Percentiles rank a stretch among this genome's conserved stretches.
phyloP scores from a whole-genome alignment of 2,329 filamentous ascomycete genomes.

The Clonostachys chloroleuca region DNA sequence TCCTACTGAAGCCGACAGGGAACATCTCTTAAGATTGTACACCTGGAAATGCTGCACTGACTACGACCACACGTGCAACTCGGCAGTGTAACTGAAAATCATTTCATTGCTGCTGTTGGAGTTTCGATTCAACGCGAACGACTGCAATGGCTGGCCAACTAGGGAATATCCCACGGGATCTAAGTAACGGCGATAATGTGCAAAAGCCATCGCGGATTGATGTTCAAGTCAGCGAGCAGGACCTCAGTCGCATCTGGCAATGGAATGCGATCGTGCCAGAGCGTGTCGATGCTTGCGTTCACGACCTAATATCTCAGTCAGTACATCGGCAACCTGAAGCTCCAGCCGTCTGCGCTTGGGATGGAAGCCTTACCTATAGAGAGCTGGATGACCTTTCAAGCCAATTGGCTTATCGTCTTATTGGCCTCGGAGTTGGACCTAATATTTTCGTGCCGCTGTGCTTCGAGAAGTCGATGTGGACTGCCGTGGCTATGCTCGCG shows the following conservation, averaged over 20 bases:
- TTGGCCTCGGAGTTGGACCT: slow-evolving; percentile 9
- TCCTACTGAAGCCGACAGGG: too few relatives aligned
- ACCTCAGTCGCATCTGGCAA: neutral
- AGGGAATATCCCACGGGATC: too few relatives aligned
- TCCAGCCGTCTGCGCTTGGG: slow-evolving; percentile 15
- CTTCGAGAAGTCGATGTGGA: slow-evolving; percentile 29
- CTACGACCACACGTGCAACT: too few relatives aligned
- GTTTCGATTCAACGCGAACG: too few relatives aligned
- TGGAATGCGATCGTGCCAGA: neutral
- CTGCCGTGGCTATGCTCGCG: slow-evolving; percentile 19
- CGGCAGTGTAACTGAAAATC: too few relatives aligned
- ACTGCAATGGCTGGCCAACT: too few relatives aligned
- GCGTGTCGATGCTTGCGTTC: neutral
- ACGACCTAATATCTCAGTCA: neutral
- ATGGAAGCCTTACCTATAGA: slow-evolving; percentile 12
- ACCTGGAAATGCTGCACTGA: too few relatives aligned
- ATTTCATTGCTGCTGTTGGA: too few relatives aligned
- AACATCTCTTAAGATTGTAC: too few relatives aligned
- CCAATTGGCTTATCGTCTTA: slow-evolving; percentile 7
- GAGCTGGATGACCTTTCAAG: slow-evolving; percentile 11
- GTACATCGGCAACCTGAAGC: slow-evolving; percentile 13
- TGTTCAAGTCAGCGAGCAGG: neutral
- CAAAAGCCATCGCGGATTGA: too few relatives aligned
- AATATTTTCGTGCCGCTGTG: slow-evolving; percentile 20
- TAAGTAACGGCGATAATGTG: too few relatives aligned